phyloP scores from a whole-genome alignment of 768 basidiomycete species.

The Leucosporidium scottii region DNA sequence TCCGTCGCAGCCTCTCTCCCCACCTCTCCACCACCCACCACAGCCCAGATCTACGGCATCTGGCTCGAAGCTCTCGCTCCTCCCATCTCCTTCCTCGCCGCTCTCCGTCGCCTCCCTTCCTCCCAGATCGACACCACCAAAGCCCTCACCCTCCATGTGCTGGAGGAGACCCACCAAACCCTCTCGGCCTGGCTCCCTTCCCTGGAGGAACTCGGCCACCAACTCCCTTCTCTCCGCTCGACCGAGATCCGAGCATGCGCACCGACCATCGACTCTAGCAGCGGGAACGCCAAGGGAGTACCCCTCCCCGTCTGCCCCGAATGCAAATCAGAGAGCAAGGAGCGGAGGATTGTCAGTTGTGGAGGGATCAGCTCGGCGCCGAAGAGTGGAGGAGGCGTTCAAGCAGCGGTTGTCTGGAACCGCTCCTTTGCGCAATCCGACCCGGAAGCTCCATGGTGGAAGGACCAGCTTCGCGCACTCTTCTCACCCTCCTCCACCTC shows the following conservation, averaged over 20 bases:
- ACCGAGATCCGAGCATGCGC: not conserved
- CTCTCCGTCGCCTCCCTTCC: not conserved
- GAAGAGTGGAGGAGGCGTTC: no score
- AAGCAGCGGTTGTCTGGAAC: no score
- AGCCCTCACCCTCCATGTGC: not conserved
- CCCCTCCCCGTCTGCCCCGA: no score
- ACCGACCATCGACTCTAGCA: not conserved
- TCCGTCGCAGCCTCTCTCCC: not conserved
- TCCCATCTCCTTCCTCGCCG: conserved; percentile 15
- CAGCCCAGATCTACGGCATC: conserved; percentile 15
- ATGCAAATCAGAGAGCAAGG: no score
- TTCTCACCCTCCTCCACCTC: not conserved
- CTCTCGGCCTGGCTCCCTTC: not conserved
- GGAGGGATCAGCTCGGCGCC: no score
- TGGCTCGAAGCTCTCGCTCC: conserved; percentile 21
- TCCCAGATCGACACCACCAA: no score
- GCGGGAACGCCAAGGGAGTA: not conserved
- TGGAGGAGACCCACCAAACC: not conserved
- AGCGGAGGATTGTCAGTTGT: no score
- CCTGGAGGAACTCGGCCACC: not conserved
- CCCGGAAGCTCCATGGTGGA: not conserved
- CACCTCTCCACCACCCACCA: conserved; percentile 2
- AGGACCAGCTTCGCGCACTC: not conserved
- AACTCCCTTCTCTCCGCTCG: not conserved
- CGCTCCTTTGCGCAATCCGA: no score